Percentiles rank a stretch among this genome's conserved stretches.
These are phyloP conservation scores for Chaetomium tenue DNA, from an alignment of 495 filamentous ascomycete species.

Conservation along the genomic window DNA sequence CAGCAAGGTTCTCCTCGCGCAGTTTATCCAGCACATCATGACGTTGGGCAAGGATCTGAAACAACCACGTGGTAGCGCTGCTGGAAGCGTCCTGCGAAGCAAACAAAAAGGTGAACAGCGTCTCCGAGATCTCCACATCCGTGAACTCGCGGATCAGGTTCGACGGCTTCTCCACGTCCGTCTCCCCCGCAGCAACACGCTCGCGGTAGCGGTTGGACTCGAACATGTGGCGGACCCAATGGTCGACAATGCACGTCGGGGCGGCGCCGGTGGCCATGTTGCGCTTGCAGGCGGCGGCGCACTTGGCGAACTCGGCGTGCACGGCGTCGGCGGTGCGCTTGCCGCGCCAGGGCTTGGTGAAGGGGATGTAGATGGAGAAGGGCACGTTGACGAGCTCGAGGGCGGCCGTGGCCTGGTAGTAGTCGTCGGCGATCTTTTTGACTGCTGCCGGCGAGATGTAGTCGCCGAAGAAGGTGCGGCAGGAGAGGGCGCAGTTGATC, in stretches of 20 bases:
- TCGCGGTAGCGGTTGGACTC: conserved; percentile 75
- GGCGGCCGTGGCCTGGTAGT: conserved; percentile 91
- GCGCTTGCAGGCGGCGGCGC: conserved; percentile 86
- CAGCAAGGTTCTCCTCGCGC: conserved; percentile 81
- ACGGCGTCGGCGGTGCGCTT: conserved; percentile 95
- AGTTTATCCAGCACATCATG: conserved; percentile 87
- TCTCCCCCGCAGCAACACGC: conserved; percentile 51
- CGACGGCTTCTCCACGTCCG: conserved; percentile 74
- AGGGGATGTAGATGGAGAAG: conserved; percentile 80
- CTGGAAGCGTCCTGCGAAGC: conserved; percentile 96
- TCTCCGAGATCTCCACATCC: conserved; percentile 90
- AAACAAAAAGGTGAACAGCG: conserved; percentile 95
- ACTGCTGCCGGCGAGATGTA: conserved; percentile 85
- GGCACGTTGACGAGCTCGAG: conserved; percentile 97
- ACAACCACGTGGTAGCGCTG: conserved; percentile 88
- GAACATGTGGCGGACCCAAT: conserved; percentile 83
- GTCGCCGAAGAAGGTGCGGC: conserved; percentile 93
- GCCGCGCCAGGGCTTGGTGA: conserved; percentile 94
- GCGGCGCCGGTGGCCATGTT: conserved; percentile 89
- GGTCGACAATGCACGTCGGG: conserved; percentile 87
- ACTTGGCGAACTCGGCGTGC: conserved; percentile 82
- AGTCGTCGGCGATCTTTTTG: conserved; percentile 95
- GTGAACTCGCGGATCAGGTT: conserved; percentile 80
- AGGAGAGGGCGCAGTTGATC: conserved; percentile 90
- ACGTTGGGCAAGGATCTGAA: conserved; percentile 90